Conservation (phyloP, 2,329 filamentous ascomycete species). For the Cladophialophora exuberans region DNA sequence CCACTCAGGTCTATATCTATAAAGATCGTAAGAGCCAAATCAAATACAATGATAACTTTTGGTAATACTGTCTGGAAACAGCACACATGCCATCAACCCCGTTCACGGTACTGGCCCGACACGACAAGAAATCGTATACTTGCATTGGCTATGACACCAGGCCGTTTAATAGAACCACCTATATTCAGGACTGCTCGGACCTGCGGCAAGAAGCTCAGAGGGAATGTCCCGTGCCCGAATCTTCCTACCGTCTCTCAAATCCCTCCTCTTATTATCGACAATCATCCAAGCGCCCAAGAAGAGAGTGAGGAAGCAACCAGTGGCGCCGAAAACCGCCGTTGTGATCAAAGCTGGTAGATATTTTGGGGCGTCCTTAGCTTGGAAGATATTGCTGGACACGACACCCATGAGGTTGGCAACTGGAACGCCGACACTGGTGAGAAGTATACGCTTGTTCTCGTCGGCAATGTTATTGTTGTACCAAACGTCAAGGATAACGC, state of each 20-base stretch:
- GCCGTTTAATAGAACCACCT: slow-evolving; percentile 39
- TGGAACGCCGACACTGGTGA: slow-evolving; percentile 52
- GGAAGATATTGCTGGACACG: slow-evolving; percentile 63
- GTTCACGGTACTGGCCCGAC: too few species aligned
- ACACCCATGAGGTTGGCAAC: slow-evolving; percentile 55
- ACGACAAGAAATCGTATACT: too few species aligned
- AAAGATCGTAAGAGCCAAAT: too few species aligned
- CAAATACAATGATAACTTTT: too few species aligned
- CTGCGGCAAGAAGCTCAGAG: slow-evolving; percentile 54
- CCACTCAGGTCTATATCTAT: too few species aligned
- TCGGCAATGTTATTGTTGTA: slow-evolving; percentile 64
- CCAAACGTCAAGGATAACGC: slow-evolving; percentile 69
- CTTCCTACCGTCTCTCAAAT: slow-evolving; percentile 57
- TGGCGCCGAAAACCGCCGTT: slow-evolving; percentile 65
- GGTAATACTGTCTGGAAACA: too few species aligned
- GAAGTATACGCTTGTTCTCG: slow-evolving; percentile 54
- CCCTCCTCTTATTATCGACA: slow-evolving; percentile 64
- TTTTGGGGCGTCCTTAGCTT: slow-evolving; percentile 64
- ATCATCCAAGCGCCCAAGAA: slow-evolving; percentile 67
- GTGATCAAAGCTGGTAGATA: slow-evolving; percentile 69
- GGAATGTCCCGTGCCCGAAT: slow-evolving; percentile 61
- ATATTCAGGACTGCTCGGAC: slow-evolving; percentile 11
- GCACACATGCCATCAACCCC: too few species aligned
- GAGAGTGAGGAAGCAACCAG: slow-evolving; percentile 59
- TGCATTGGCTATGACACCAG: too few species aligned